Evolutionary conservation across 2,329 filamentous ascomycete genomes (phyloP).

Genomic region (Ascochyta rabiei): DNA sequence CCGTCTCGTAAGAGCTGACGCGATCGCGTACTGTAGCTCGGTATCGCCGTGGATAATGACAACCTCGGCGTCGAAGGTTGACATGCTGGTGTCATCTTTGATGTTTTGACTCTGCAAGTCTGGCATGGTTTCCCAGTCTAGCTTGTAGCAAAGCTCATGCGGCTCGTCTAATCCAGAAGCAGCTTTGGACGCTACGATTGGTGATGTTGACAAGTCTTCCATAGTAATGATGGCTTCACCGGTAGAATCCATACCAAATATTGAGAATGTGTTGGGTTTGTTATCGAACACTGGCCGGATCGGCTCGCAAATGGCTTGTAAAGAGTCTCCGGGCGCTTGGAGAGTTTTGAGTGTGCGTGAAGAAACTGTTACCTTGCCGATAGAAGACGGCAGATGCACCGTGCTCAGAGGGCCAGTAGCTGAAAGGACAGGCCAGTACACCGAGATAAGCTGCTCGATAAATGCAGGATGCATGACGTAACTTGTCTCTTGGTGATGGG

Average conservation of each 20-base stretch:
- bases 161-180: constrained; percentile 8
- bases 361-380: constrained; percentile 31
- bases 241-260: constrained; percentile 26
- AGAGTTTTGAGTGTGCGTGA: constrained; percentile 12
- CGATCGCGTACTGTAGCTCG: constrained; percentile 19
- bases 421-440: constrained; percentile 38
- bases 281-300: constrained; percentile 4
- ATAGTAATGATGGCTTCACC: constrained; percentile 27
- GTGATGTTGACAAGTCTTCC: constrained; percentile 30
- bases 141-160: constrained; percentile 39
- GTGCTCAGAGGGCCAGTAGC: constrained; percentile 15
- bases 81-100: background rate
- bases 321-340: constrained; percentile 2
- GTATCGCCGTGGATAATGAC: constrained; percentile 22
- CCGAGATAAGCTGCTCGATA: constrained; percentile 34
- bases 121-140: constrained; percentile 27
- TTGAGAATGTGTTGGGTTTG: constrained; percentile 28
- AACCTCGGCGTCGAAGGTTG: constrained; percentile 13
- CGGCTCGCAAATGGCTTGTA: constrained; percentile 26
- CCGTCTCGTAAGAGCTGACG: constrained; percentile 17
- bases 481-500: constrained; percentile 32
- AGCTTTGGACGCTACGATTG: constrained; percentile 23
- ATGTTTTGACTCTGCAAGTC: background rate
- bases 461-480: constrained; percentile 37
- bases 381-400: constrained; percentile 32